These are phyloP conservation scores for Cynara cardunculus DNA, from an alignment of 129 eudicot species.

Conservation along the genomic window DNA sequence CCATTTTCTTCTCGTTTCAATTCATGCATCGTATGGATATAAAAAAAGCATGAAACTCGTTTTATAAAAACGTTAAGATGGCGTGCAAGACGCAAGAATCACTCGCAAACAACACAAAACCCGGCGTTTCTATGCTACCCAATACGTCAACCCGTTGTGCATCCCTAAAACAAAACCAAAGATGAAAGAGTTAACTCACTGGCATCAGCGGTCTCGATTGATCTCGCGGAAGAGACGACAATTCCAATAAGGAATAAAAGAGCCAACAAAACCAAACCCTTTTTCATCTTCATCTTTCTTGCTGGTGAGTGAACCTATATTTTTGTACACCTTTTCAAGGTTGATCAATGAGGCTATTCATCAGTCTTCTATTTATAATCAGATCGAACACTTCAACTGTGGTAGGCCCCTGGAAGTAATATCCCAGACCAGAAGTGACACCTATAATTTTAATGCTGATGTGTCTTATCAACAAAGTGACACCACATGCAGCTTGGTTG, in stretches of 20 bases:
- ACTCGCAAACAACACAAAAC: background rate
- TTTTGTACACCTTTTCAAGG: background rate
- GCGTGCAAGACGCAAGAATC: background rate
- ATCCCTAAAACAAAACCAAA: background rate
- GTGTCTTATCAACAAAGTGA: conserved; percentile 13
- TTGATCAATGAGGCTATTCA: background rate
- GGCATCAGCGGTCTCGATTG: conserved; percentile 17
- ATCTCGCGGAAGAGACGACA: conserved; percentile 32
- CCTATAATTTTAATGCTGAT: conserved; percentile 26
- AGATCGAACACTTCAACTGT: background rate
- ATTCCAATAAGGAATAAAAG: conserved; percentile 27
- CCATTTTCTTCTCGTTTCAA: background rate
- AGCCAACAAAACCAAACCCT: conserved; percentile 27
- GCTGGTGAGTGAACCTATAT: background rate
- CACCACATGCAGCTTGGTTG: conserved; percentile 24
- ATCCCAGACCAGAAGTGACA: conserved; percentile 27
- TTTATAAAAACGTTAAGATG: background rate
- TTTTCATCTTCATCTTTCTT: conserved; percentile 23
- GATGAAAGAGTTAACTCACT: conserved; percentile 7
- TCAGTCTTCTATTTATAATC: conserved; percentile 8
- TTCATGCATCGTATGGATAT: background rate
- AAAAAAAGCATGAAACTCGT: background rate
- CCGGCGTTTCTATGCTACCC: background rate
- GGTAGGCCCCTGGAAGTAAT: background rate
- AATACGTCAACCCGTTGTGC: background rate